These are phyloP conservation scores for Colletotrichum trifolii DNA, from an alignment of 2,329 filamentous ascomycete genomes.

Conservation along the genomic window DNA sequence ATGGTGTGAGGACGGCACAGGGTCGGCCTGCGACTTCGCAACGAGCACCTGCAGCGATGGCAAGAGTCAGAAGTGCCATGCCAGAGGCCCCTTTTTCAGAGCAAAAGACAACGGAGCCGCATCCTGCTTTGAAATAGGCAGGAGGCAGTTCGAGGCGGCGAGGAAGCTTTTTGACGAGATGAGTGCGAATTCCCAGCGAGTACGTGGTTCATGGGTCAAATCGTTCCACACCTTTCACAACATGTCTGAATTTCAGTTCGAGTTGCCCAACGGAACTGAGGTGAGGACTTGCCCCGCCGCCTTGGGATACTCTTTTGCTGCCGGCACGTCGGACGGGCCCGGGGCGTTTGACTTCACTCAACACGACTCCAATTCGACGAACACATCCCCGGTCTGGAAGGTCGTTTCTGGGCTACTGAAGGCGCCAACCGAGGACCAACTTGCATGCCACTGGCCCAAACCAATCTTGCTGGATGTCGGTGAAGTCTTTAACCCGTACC, in stretches of 20 bases:
- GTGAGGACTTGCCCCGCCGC: slow-evolving; percentile 85
- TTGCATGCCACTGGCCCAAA: slow-evolving; percentile 82
- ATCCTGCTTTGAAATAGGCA: slow-evolving; percentile 82
- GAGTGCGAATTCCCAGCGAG: slow-evolving; percentile 52
- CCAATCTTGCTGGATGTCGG: slow-evolving; percentile 89
- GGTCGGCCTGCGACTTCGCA: slow-evolving; percentile 74
- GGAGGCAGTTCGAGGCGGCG: slow-evolving; percentile 72
- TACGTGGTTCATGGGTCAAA: slow-evolving; percentile 74
- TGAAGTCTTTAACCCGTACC: slow-evolving; percentile 78
- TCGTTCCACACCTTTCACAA: slow-evolving; percentile 86
- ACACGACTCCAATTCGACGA: slow-evolving; percentile 76
- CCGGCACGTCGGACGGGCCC: slow-evolving; percentile 88
- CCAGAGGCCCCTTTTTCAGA: slow-evolving; percentile 74
- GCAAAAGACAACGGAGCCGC: slow-evolving; percentile 75
- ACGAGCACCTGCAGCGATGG: slow-evolving; percentile 83
- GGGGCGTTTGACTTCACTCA: slow-evolving; percentile 93
- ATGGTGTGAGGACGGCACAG: slow-evolving; percentile 86
- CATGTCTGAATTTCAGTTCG: slow-evolving; percentile 79
- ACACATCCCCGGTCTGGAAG: slow-evolving; percentile 81
- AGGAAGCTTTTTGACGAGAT: slow-evolving; percentile 51
- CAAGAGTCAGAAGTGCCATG: slow-evolving; percentile 75
- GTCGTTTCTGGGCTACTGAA: slow-evolving; percentile 78
- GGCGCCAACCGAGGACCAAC: slow-evolving; percentile 75
- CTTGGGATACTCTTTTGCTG: slow-evolving; percentile 89
- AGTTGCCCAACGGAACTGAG: slow-evolving; percentile 75